Percentiles rank a stretch among this genome's conserved stretches.
These are phyloP conservation scores for Sphaerulina musiva DNA, from an alignment of 2,329 filamentous ascomycete species.

Conservation along the genomic window DNA sequence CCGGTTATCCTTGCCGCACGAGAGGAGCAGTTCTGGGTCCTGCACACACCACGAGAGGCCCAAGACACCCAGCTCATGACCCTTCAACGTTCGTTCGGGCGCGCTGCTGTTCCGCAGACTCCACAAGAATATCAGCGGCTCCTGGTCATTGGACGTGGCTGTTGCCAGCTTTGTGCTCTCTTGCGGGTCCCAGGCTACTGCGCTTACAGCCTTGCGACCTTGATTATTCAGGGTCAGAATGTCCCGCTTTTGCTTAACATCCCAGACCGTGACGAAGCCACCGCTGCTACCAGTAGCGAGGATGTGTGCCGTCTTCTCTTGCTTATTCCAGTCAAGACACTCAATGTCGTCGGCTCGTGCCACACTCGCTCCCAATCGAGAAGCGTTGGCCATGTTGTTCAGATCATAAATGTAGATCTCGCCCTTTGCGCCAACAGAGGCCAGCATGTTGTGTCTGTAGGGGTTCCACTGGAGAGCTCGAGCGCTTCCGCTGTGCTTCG, in stretches of 20 bases:
- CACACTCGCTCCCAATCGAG: constrained; percentile 78
- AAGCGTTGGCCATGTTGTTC: constrained; percentile 80
- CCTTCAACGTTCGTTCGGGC: constrained; percentile 77
- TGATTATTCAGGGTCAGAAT: constrained; percentile 85
- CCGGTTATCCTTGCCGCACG: constrained; percentile 92
- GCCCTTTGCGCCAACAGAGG: constrained; percentile 87
- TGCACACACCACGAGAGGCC: constrained; percentile 94
- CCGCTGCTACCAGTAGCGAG: constrained; percentile 87
- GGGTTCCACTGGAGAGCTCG: constrained; percentile 97
- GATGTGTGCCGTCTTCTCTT: constrained; percentile 81
- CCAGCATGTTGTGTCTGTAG: constrained; percentile 79
- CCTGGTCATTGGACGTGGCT: constrained; percentile 79
- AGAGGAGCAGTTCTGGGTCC: constrained; percentile 81
- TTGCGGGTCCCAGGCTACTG: constrained; percentile 95
- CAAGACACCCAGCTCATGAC: constrained; percentile 89
- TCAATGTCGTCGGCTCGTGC: constrained; percentile 92
- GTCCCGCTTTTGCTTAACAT: constrained; percentile 95
- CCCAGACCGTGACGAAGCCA: constrained; percentile 97
- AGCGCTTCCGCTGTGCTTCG: constrained; percentile 86
- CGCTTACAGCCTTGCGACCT: constrained; percentile 86
- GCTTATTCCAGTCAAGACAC: constrained; percentile 92
- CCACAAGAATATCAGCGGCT: constrained; percentile 86
- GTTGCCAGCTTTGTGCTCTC: constrained; percentile 89
- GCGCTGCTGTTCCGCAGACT: constrained; percentile 93
- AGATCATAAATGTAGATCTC: constrained; percentile 95